Conservation (phyloP, 768 basidiomycete genomes). For the Panaeolus cyanescens region DNA sequence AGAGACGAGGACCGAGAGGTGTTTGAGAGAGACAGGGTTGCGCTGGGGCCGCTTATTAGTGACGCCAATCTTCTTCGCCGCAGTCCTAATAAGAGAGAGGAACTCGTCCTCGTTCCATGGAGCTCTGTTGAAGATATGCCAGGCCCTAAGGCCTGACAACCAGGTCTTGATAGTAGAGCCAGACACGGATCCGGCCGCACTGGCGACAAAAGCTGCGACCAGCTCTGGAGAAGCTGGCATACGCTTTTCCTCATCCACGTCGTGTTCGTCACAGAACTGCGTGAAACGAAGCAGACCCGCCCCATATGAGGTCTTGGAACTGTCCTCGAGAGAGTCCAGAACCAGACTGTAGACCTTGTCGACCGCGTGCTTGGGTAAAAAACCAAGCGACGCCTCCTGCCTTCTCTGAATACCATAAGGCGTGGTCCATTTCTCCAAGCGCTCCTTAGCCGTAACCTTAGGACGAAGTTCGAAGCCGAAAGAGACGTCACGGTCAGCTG, state of each 20-base stretch:
- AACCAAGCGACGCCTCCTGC: constrained; percentile 1
- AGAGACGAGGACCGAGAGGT: constrained; percentile 23
- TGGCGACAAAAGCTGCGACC: constrained; percentile 23
- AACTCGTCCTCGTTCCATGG: constrained; percentile 33
- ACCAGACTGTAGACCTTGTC: neutral
- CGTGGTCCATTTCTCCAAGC: constrained; percentile 16
- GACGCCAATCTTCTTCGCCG: constrained; percentile 23
- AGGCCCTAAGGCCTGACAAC: constrained; percentile 28
- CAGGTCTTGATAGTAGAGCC: constrained; percentile 21
- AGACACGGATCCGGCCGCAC: neutral
- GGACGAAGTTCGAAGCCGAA: constrained; percentile 10
- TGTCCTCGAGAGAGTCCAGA: constrained; percentile 13
- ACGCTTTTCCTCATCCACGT: constrained; percentile 20
- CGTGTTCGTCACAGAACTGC: constrained; percentile 32
- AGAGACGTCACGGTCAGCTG: too few relatives aligned
- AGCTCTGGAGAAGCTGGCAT: constrained; percentile 30
- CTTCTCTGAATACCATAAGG: constrained; percentile 7
- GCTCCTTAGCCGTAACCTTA: constrained; percentile 14
- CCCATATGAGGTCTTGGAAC: constrained; percentile 25
- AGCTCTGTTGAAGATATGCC: constrained; percentile 33
- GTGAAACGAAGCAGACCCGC: constrained; percentile 32
- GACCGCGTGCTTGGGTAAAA: constrained; percentile 5
- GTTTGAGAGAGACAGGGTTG: constrained; percentile 34
- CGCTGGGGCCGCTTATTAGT: constrained; percentile 17
- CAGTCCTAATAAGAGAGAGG: constrained; percentile 13